Base-by-base conservation (phyloP, 305 asterid species). In the Rubia occidens region DNA sequence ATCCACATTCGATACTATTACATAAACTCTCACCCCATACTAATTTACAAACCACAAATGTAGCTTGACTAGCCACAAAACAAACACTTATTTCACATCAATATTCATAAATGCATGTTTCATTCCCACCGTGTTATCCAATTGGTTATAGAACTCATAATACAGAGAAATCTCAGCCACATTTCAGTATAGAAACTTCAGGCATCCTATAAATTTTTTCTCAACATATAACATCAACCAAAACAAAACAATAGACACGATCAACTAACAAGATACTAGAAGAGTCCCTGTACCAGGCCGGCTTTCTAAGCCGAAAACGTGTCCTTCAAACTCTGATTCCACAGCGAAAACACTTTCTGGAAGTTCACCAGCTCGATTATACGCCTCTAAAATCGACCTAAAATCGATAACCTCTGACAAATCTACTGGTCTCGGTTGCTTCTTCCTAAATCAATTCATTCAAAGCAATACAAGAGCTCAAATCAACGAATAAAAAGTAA, bases 321-420 rank as follows among this genome's bases (percentile, higher is more conserved):
- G 88, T 14, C 75, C 76, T 72, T 74, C 85, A 45, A 82, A 82
- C 72, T 82, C 84, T 45, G 87, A 80, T 37, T 78, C 73, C 24
- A 79, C 79, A 10, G 54, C 73, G 24, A 78, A 82, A 81, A 90
- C 82, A 49, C 93, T 91, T 17, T 80, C 82, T 42, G 76, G 74
- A 75, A 85, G 91, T 74, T 85, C 87, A 44, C 79, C 87, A 66
- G 71, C 75, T 73, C 71, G 71, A 68, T 72, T 76, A 60, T 74
- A 87, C 8, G 82, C 75, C 71, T 89, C 95, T 24, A 80, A 80
- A 82, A 94, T 80, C 35, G 86, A 84, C 82, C 80, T 85, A 79
- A 94, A 94, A 81, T 94, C 99, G 75, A 90, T 21, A 29, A 90
- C 97, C 79, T 89, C 97, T 2, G 97, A 87, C 74, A 90, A 83